These are phyloP conservation scores for Omphalea diandra DNA, from an alignment of 441 rosid species.

Conservation along the genomic window DNA sequence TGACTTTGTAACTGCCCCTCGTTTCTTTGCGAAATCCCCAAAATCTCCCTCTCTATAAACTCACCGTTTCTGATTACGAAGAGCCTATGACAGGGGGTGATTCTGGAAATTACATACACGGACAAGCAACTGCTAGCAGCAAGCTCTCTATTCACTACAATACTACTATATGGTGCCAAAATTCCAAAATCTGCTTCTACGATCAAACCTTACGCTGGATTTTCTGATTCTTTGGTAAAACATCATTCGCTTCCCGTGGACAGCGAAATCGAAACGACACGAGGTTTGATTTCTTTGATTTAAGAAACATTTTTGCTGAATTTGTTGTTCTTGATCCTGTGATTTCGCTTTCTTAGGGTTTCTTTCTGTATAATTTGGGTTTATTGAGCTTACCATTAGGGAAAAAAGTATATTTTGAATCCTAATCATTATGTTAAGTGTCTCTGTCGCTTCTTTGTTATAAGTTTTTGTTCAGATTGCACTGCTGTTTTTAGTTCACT, in stretches of 20 bases:
- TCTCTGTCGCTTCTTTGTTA: background rate
- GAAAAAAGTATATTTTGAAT: too few species aligned
- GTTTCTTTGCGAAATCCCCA: too few species aligned
- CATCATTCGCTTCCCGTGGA: background rate
- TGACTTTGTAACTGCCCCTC: too few species aligned
- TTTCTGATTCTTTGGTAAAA: background rate
- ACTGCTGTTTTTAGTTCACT: background rate
- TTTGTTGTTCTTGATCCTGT: background rate
- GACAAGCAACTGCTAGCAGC: background rate
- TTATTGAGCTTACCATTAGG: background rate
- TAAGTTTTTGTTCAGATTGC: background rate
- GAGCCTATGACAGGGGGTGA: background rate
- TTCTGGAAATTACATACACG: constrained; percentile 1
- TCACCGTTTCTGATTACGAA: too few species aligned
- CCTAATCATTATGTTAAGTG: too few species aligned
- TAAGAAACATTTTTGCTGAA: background rate
- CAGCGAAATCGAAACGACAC: background rate
- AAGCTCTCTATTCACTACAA: background rate
- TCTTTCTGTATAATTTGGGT: background rate
- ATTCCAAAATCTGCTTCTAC: background rate
- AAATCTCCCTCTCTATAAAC: too few species aligned
- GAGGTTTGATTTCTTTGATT: constrained; percentile 10
- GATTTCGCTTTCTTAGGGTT: background rate
- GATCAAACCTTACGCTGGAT: background rate
- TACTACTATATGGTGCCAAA: background rate